Conservation (phyloP, 108 stramenopile genomes). For the Conticribra guillardii region DNA sequence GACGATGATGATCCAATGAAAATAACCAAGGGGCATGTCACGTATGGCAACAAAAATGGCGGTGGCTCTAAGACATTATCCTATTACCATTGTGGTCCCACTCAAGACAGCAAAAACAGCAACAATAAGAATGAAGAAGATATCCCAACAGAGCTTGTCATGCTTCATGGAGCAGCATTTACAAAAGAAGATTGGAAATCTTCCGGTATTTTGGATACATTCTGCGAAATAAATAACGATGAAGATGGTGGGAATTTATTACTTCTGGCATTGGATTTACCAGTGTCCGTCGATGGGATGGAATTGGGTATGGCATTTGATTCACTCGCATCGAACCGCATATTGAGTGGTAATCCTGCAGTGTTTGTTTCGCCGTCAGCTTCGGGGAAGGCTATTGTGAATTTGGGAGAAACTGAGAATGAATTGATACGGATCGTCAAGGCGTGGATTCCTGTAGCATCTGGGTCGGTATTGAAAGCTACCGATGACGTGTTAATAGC, state of each 20-base stretch:
- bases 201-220: conserved; percentile 56
- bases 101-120: background rate
- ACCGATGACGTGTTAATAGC: conserved; percentile 14
- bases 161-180: conserved; percentile 78
- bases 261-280: conserved; percentile 67
- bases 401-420: conserved; percentile 36
- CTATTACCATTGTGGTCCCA: conserved; percentile 49
- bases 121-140: background rate
- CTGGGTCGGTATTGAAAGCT: conserved; percentile 38
- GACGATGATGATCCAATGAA: conserved; percentile 22
- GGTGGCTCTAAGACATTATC: conserved; percentile 1
- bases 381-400: conserved; percentile 66
- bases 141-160: conserved; percentile 47
- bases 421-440: conserved; percentile 37
- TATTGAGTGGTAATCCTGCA: conserved; percentile 35
- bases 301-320: conserved; percentile 45
- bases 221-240: conserved; percentile 49
- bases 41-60: conserved; percentile 6
- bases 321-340: conserved; percentile 32
- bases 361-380: conserved; percentile 79
- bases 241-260: conserved; percentile 44
- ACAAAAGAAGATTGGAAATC: conserved; percentile 84
- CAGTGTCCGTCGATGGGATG: conserved; percentile 46
- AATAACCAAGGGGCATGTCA: conserved; percentile 16
- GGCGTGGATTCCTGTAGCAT: conserved; percentile 80